Conservation (phyloP, 208 protist genomes). For the Trypanosoma congolense region DNA sequence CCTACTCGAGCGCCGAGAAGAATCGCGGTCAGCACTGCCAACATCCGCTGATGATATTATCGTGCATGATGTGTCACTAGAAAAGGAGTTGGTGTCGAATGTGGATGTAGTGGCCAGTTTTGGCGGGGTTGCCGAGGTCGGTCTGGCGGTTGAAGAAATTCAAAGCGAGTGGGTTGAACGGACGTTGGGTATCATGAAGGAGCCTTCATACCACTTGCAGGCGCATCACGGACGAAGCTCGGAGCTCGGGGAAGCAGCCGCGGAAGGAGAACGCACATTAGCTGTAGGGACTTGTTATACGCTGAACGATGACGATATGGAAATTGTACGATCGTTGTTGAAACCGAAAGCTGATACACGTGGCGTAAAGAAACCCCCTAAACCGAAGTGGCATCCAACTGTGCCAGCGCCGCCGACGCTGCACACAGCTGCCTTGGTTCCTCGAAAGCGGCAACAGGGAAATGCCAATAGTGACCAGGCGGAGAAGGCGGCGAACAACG, state of each 20-base stretch:
- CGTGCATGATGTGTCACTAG: neutral
- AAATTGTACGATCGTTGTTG: slow-evolving; percentile 6
- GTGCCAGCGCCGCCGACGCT: neutral
- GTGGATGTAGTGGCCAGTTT: slow-evolving; percentile 8
- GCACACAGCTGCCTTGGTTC: neutral
- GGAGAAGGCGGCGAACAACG: too few relatives aligned
- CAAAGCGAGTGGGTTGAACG: slow-evolving; percentile 21
- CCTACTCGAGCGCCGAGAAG: neutral
- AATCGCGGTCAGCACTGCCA: slow-evolving; percentile 4
- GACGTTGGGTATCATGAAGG: slow-evolving; percentile 6
- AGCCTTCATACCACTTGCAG: slow-evolving; percentile 5
- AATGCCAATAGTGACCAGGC: neutral
- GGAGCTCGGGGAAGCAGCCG: neutral
- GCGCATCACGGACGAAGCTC: neutral
- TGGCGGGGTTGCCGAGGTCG: slow-evolving; percentile 8
- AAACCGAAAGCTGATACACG: neutral
- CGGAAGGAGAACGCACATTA: neutral
- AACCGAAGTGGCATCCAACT: neutral
- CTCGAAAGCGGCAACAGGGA: slow-evolving; percentile 1
- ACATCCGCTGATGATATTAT: slow-evolving; percentile 11
- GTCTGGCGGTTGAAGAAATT: slow-evolving; percentile 13
- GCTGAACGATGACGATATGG: slow-evolving; percentile 9
- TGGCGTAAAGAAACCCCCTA: neutral
- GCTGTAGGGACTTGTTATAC: neutral
- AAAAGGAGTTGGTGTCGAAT: neutral